A percentile compares a stretch with the other conserved stretches of the same genome.
These are phyloP conservation scores for Amanita rimosa DNA, from an alignment of 768 basidiomycete species.

Conservation along the genomic window DNA sequence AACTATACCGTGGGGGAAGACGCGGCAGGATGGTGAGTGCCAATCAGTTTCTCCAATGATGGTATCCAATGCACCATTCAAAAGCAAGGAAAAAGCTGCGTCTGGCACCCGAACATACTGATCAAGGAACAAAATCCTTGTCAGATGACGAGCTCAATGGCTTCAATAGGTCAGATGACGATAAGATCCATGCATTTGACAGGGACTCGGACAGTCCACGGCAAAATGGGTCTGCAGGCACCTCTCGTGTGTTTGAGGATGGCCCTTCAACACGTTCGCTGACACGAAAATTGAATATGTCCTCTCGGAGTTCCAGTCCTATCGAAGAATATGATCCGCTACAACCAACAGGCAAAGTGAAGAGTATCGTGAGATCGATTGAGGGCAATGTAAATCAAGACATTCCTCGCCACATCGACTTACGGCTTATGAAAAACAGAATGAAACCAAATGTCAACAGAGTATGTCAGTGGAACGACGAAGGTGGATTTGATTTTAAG, in stretches of 20 bases:
- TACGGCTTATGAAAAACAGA: neutral
- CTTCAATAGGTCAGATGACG: neutral
- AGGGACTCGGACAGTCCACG: neutral
- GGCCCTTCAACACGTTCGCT: neutral
- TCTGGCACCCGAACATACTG: neutral
- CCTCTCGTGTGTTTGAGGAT: slow-evolving; percentile 1
- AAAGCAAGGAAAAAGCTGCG: neutral
- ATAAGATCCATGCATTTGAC: neutral
- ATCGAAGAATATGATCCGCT: neutral
- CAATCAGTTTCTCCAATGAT: neutral
- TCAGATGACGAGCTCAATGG: neutral
- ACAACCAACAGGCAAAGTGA: neutral
- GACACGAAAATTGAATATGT: neutral
- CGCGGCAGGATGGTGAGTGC: slow-evolving; percentile 1
- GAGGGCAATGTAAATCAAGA: neutral
- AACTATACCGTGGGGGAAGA: neutral
- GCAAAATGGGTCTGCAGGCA: neutral
- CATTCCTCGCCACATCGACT: neutral
- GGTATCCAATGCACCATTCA: neutral
- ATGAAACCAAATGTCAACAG: slow-evolving; percentile 1
- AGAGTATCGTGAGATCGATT: neutral
- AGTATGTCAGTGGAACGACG: neutral
- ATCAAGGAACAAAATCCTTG: neutral
- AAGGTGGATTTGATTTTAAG: neutral
- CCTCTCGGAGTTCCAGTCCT: neutral